Percentiles rank a stretch among this genome's conserved stretches.
phyloP scores from a whole-genome alignment of 192 early-diverging fungal genomes.

The Linderina pennispora region DNA sequence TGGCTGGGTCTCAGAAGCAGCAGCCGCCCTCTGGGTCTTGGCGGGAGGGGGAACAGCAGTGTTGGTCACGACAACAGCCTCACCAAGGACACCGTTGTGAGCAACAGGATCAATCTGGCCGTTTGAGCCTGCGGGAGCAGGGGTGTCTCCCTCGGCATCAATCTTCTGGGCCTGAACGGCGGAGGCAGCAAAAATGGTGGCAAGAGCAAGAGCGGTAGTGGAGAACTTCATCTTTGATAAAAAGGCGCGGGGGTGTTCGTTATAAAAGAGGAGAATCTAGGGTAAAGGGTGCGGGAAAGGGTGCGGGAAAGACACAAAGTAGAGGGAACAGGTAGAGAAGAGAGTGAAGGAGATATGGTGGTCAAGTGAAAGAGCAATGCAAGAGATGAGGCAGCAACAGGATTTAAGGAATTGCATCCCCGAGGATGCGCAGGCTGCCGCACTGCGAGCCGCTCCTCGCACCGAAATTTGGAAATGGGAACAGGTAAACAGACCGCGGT shows the following conservation, averaged over 20 bases:
- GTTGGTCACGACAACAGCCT: slow-evolving; percentile 6
- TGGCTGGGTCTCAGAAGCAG: neutral
- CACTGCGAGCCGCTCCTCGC: no score
- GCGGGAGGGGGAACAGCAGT: neutral
- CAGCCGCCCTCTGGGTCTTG: neutral
- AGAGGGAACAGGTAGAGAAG: neutral
- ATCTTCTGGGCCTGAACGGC: slow-evolving; percentile 13
- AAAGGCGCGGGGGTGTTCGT: no score
- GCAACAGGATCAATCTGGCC: no score
- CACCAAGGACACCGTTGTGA: slow-evolving; percentile 2
- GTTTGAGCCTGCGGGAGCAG: neutral
- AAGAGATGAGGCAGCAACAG: neutral
- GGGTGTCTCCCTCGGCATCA: neutral
- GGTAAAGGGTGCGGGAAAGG: no score
- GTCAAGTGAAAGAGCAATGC: neutral
- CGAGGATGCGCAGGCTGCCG: no score
- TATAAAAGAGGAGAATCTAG: no score
- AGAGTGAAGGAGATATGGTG: neutral
- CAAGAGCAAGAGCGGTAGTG: slow-evolving; percentile 15
- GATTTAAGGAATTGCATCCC: neutral
- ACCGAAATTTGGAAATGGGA: no score
- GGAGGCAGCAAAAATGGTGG: slow-evolving; percentile 19
- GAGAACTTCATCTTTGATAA: slow-evolving; percentile 28
- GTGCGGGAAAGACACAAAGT: no score
- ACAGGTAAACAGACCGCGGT: no score